These are phyloP conservation scores for Xylariomycetidae sp. DNA, from an alignment of 2,329 filamentous ascomycete genomes.

Conservation along the genomic window DNA sequence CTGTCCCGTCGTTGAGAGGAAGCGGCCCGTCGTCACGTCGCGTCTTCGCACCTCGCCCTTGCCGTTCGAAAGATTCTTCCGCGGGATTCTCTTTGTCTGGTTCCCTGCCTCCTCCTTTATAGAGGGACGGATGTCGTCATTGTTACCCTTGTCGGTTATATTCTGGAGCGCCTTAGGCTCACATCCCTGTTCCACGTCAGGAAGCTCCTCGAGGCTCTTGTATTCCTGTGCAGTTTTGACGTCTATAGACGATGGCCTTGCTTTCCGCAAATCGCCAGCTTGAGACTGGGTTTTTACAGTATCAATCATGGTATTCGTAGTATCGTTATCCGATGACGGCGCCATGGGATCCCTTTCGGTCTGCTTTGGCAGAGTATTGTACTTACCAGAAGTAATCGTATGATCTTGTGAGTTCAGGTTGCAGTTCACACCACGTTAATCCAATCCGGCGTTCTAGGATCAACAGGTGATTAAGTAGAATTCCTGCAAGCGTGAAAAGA, in stretches of 20 bases:
- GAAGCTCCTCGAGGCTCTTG: background rate
- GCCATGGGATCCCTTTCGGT: too few species aligned
- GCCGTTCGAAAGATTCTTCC: background rate
- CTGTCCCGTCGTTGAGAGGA: conserved; percentile 7
- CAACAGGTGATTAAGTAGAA: too few species aligned
- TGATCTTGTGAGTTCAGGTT: too few species aligned
- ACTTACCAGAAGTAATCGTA: too few species aligned
- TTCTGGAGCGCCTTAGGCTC: background rate
- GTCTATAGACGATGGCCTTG: conserved; percentile 8
- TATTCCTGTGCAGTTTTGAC: conserved; percentile 5
- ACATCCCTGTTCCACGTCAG: background rate
- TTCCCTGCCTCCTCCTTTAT: background rate
- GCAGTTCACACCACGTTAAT: too few species aligned
- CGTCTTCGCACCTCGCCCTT: background rate
- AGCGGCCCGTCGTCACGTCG: conserved; percentile 14
- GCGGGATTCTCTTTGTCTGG: background rate
- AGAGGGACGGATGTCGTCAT: background rate
- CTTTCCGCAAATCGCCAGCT: too few species aligned
- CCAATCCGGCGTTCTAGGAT: too few species aligned
- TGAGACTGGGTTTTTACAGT: too few species aligned
- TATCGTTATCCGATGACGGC: too few species aligned
- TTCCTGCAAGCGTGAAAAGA: too few species aligned
- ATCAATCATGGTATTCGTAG: too few species aligned
- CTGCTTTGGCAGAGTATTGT: too few species aligned
- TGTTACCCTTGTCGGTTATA: background rate